These are phyloP conservation scores for Coniochaeta hoffmannii DNA, from an alignment of 2,329 filamentous ascomycete genomes.

Conservation along the genomic window DNA sequence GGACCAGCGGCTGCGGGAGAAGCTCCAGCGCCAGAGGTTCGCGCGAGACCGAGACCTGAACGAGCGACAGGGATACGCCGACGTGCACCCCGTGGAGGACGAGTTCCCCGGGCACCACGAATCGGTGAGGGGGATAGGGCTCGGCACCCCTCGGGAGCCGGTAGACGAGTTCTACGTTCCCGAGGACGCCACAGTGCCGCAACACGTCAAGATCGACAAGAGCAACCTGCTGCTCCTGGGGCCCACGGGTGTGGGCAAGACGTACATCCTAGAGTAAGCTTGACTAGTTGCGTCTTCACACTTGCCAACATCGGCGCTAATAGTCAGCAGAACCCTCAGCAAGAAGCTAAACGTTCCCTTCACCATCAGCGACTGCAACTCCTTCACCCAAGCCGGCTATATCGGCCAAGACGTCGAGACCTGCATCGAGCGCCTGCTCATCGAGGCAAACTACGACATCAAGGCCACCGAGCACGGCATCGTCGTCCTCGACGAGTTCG, in stretches of 20 bases:
- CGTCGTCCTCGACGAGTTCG: conserved; percentile 92
- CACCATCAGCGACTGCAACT: conserved; percentile 91
- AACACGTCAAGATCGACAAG: conserved; percentile 76
- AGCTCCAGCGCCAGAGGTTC: conserved; percentile 62
- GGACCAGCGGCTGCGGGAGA: conserved; percentile 50
- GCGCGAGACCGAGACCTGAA: conserved; percentile 57
- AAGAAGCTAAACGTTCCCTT: conserved; percentile 92
- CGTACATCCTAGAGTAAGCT: conserved; percentile 70
- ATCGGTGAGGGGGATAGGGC: conserved; percentile 33
- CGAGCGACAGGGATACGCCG: conserved; percentile 19
- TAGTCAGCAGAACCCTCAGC: conserved; percentile 64
- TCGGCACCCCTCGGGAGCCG: conserved; percentile 20
- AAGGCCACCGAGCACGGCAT: conserved; percentile 83
- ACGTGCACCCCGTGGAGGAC: conserved; percentile 68
- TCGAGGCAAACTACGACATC: conserved; percentile 85
- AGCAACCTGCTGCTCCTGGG: conserved; percentile 89
- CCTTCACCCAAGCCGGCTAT: conserved; percentile 93
- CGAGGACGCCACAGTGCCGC: conserved; percentile 35
- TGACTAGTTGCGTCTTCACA: background rate
- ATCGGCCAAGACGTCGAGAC: conserved; percentile 98
- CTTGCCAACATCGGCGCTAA: background rate
- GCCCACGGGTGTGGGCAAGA: conserved; percentile 93
- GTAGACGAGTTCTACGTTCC: conserved; percentile 38
- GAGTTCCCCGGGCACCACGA: conserved; percentile 47
- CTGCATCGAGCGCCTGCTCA: conserved; percentile 82